Conservation (phyloP, 2,329 filamentous ascomycete species). For the Colletotrichum sp. region DNA sequence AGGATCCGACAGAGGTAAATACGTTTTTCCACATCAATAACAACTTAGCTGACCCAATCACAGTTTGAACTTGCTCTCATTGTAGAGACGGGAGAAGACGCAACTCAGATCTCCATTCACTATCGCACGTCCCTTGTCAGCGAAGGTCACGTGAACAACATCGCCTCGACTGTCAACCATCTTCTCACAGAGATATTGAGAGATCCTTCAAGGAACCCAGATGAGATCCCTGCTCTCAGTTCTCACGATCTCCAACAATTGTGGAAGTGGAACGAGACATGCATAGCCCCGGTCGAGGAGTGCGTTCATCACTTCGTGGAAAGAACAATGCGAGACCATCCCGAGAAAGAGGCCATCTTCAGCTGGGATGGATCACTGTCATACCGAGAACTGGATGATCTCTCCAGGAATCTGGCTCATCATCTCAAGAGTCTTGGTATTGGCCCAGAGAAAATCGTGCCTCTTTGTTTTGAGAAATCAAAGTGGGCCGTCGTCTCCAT, state of each 20-base stretch:
- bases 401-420: slow-evolving; percentile 6
- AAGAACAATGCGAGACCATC: neutral
- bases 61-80: slow-evolving; percentile 1
- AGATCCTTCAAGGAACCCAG: neutral
- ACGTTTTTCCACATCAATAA: no score
- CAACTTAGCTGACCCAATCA: neutral
- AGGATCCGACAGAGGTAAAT: neutral
- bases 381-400: slow-evolving; percentile 29
- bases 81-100: neutral
- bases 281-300: slow-evolving; percentile 19
- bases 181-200: neutral
- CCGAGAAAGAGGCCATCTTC: slow-evolving; percentile 24
- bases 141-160: slow-evolving; percentile 32
- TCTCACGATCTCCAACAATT: slow-evolving; percentile 22
- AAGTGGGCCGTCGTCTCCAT: slow-evolving; percentile 24
- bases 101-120: neutral
- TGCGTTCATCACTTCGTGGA: slow-evolving; percentile 22
- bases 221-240: slow-evolving; percentile 13
- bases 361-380: slow-evolving; percentile 34
- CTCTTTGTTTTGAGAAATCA: slow-evolving; percentile 12
- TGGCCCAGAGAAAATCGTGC: neutral
- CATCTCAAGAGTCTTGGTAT: neutral
- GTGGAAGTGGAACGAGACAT: slow-evolving; percentile 23
- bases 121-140: slow-evolving; percentile 14
- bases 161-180: slow-evolving; percentile 34